Evolutionary conservation across 352 stramenopile genomes (phyloP), one percentile per base, ranked within the genome.

Genomic region (Pythium insidiosum): DNA sequence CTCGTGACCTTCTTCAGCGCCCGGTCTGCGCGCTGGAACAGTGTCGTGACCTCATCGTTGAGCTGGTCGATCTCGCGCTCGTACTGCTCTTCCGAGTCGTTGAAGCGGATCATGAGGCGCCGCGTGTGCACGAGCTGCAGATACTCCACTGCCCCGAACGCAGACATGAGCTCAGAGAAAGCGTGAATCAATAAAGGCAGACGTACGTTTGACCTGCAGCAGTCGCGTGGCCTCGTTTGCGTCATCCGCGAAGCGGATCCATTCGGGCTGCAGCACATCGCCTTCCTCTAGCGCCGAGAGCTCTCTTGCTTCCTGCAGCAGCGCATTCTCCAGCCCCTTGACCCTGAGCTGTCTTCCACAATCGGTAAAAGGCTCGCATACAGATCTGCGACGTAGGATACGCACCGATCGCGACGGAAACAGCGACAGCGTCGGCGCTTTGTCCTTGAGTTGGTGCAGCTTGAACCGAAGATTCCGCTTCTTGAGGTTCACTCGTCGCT

Each of bases 41-140:
- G 58, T 26, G 46, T 23, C 0, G 63, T 63, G 38, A 91, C 72
- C 29, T 91, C 79, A 4, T 74, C 59, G 1, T 77, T 89, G 22
- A 88, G 38, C 21, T 57, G 50, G 36, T 81, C 66, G 45, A 91
- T 88, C 43, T 89, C 79, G 15, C 53, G 56, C n/a, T 91, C 79
- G 35, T 88, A 70, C 36, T 72, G 56, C 4, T 61, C 58, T 43
- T 91, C 79, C 0, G 68, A 62, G 30, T 83, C 60, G 36, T 89
- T 70, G 33, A 91, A 91, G 13, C 79, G 72, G 43, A 91, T 84
- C 79, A 91, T 89, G 6, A 91, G 64, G 9, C 79, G 57, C 33
- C 76, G 47, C 31, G 74, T 88, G 52, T 91, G 79, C 19, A 91
- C 45, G 35, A 88, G 56, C 50, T 89, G 73, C 24, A 91, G 62